These are phyloP conservation scores for Acaromyces ingoldii DNA, from an alignment of 1,284 basidiomycete genomes.

Conservation along the genomic window DNA sequence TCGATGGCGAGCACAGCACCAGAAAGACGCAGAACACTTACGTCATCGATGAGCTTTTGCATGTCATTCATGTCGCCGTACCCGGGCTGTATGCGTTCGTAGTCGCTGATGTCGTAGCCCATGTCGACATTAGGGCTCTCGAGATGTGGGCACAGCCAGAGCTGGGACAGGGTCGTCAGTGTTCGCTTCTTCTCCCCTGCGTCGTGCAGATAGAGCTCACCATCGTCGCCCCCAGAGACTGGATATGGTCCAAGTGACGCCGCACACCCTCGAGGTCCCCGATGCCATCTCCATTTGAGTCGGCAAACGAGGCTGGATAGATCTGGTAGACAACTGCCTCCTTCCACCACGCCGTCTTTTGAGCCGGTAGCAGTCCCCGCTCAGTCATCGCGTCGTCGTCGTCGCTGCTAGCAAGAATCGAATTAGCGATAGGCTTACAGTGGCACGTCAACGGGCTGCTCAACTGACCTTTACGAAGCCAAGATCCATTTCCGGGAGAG, in stretches of 20 bases:
- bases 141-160: conserved; percentile 73
- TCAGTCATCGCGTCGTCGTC: no score
- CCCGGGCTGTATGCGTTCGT: conserved; percentile 63
- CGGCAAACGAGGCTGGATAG: conserved; percentile 65
- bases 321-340: conserved; percentile 59
- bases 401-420: no score
- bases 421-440: no score
- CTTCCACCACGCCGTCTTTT: conserved; percentile 73
- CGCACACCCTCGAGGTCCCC: conserved; percentile 69
- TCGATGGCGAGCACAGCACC: no score
- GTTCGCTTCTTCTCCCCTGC: no score
- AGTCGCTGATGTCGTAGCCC: conserved; percentile 55
- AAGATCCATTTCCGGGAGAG: no score
- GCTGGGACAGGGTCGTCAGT: no score
- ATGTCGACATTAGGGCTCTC: conserved; percentile 56
- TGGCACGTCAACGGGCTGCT: no score
- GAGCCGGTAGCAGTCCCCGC: no score
- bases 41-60: conserved; percentile 61
- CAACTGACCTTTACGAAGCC: no score
- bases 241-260: conserved; percentile 65
- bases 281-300: conserved; percentile 69
- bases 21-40: no score
- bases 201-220: no score
- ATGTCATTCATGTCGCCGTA: conserved; percentile 68
- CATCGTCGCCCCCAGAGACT: conserved; percentile 66